These are phyloP conservation scores for Diplogelasinospora grovesii DNA, from an alignment of 495 filamentous ascomycete species.

Conservation along the genomic window DNA sequence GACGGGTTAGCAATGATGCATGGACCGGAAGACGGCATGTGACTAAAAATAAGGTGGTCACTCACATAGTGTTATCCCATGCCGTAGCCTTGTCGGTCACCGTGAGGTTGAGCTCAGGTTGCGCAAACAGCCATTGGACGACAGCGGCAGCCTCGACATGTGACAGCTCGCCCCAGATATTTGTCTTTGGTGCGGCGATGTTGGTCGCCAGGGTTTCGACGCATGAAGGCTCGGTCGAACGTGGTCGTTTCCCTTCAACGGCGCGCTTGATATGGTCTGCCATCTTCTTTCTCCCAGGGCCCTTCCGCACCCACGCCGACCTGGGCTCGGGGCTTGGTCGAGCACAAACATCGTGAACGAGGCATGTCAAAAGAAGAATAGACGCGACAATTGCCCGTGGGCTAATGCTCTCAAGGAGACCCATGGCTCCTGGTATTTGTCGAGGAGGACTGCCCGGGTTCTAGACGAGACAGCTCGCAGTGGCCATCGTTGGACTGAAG, in stretches of 20 bases:
- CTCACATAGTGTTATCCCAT: constrained; percentile 30
- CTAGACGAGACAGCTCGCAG: too few species aligned
- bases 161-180: constrained; percentile 27
- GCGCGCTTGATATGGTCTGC: constrained; percentile 18
- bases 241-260: constrained; percentile 13
- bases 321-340: constrained; percentile 15
- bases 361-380: constrained; percentile 11
- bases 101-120: constrained; percentile 32
- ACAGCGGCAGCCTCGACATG: constrained; percentile 27
- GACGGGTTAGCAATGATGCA: background rate
- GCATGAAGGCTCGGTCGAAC: constrained; percentile 10
- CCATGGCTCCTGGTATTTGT: constrained; percentile 9
- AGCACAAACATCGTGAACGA: constrained; percentile 17
- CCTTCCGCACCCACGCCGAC: constrained; percentile 12
- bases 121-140: constrained; percentile 28
- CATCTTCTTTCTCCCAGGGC: constrained; percentile 17
- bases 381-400: constrained; percentile 17
- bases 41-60: background rate
- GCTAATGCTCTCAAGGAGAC: constrained; percentile 16
- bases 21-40: background rate
- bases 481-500: too few species aligned
- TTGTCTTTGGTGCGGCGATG: constrained; percentile 28
- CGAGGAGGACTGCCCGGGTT: background rate
- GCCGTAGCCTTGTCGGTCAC: constrained; percentile 18
- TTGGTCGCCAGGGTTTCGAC: constrained; percentile 12